These are phyloP conservation scores for Epicoccum sorghinum DNA, from an alignment of 2,329 filamentous ascomycete genomes.

Conservation along the genomic window DNA sequence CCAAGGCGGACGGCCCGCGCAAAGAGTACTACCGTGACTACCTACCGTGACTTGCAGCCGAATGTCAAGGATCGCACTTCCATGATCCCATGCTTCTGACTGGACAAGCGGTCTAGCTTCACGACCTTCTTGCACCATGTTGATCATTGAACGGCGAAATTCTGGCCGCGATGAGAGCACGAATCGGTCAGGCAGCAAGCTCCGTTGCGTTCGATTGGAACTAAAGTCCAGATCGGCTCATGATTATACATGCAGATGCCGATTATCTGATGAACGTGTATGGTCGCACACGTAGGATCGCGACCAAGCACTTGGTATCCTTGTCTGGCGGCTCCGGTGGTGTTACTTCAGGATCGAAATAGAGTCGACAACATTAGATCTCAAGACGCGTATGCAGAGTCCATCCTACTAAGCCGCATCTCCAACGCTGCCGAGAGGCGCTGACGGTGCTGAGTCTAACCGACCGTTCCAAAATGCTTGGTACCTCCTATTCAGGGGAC, in stretches of 20 bases:
- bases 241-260: background rate
- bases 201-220: background rate
- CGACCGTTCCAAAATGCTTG: background rate
- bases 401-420: conserved; percentile 3
- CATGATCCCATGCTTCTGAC: conserved; percentile 1
- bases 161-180: conserved; percentile 2
- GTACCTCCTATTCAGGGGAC: background rate
- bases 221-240: background rate
- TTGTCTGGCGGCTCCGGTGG: conserved; percentile 8
- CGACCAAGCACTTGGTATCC: conserved; percentile 2
- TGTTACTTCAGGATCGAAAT: background rate
- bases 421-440: conserved; percentile 4
- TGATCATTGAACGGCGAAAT: conserved; percentile 1
- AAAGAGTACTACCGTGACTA: conserved; percentile 7
- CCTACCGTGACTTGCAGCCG: conserved; percentile 6
- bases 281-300: conserved; percentile 4
- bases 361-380: background rate
- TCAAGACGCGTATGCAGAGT: conserved; percentile 3
- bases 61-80: conserved; percentile 5
- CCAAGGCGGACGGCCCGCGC: conserved; percentile 25
- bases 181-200: conserved; percentile 4
- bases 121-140: conserved; percentile 4
- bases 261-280: background rate
- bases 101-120: conserved; percentile 2
- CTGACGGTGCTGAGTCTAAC: background rate